Base-by-base conservation (phyloP, 2,329 filamentous ascomycete species). In the Lecanicillium sp. region DNA sequence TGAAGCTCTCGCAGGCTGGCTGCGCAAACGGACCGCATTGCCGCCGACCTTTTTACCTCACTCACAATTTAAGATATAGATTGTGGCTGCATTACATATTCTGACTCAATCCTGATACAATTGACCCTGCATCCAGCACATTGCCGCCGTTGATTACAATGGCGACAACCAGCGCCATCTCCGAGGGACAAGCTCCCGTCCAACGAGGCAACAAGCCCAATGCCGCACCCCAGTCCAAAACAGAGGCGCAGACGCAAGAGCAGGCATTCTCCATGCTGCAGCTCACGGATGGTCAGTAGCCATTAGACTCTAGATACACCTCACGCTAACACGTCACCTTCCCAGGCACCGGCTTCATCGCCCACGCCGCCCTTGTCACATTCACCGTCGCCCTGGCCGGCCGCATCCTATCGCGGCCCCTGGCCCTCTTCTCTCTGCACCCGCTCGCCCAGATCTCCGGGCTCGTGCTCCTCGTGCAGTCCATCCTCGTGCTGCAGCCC, bases 341-440 rank as follows among this genome's bases (percentile, higher is more conserved):
- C n/a, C 41, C 59, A 93, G 90, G 89, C 54, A 95, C 90, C 14
- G 91, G 81, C 49, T 75, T 84, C 51, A 67, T 96, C 51, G 87
- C 89, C 33, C 90, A 96, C 67, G 76, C 79, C 36, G 91, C 89
- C 48, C 79, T 84, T 48, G 71, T 88, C 67, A 78, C 95, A 54
- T 78, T 96, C 53, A 72, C 82, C 41, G 79, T 80, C 29, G 79
- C 91, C 49, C 75, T 95, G 55, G 95, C 89, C 88, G 79, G 80
- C 38, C 78, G 78, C 48, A 78, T 96, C 54, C 80, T 95, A 61
- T 77, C 81, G 35, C 74, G 83, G 48, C 66, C 71, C 24, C 62
- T 94, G 52, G 86, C 87, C 32, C 81, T 95, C 58, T 95, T 97
- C 76, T 90, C 88, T 15, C 81, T 84, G 8, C 91, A 97, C 66